Percentiles rank a stretch among this genome's conserved stretches.
Evolutionary conservation across 2,329 filamentous ascomycete species (phyloP).

Genomic region (Colletotrichum coccodes): DNA sequence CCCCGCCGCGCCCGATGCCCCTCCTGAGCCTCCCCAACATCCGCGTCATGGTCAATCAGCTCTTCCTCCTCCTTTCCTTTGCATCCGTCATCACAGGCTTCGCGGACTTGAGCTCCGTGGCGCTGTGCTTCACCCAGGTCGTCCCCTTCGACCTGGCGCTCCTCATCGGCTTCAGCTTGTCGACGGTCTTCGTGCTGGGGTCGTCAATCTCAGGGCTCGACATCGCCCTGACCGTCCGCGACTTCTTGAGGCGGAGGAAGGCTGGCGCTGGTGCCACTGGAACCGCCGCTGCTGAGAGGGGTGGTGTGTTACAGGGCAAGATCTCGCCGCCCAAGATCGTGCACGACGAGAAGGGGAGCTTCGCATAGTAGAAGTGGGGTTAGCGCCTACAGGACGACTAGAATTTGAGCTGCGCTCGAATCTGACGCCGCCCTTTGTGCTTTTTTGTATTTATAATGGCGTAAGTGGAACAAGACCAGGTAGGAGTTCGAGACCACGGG

Average conservation of each 20-base stretch:
- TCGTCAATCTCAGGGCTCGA: slow-evolving; percentile 37
- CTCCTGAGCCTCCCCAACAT: slow-evolving; percentile 23
- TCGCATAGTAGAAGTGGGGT: not conserved
- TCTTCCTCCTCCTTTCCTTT: slow-evolving; percentile 38
- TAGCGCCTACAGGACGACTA: accelerated
- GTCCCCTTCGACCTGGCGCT: slow-evolving; percentile 41
- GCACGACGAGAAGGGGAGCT: slow-evolving; percentile 7
- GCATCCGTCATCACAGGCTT: slow-evolving; percentile 41
- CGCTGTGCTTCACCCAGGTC: slow-evolving; percentile 41
- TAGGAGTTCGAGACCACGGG: not conserved
- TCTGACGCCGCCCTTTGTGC: too few species aligned
- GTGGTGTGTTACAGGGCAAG: slow-evolving; percentile 1
- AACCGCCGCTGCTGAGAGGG: not conserved
- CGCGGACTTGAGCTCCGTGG: slow-evolving; percentile 39
- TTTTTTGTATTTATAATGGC: not conserved
- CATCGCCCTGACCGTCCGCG: slow-evolving; percentile 27
- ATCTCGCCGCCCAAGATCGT: not conserved
- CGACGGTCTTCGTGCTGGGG: slow-evolving; percentile 36
- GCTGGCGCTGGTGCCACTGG: not conserved
- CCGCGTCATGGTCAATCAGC: slow-evolving; percentile 37
- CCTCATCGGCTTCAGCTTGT: slow-evolving; percentile 37
- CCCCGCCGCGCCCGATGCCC: not conserved
- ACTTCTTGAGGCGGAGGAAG: slow-evolving; percentile 13
- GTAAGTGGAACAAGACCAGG: not conserved
- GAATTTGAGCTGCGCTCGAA: slow-evolving; percentile 20